Evolutionary conservation across 164 flowering plant species (phyloP), one percentile per base, ranked within the genome.

Genomic region (Magnolia officinalis): DNA sequence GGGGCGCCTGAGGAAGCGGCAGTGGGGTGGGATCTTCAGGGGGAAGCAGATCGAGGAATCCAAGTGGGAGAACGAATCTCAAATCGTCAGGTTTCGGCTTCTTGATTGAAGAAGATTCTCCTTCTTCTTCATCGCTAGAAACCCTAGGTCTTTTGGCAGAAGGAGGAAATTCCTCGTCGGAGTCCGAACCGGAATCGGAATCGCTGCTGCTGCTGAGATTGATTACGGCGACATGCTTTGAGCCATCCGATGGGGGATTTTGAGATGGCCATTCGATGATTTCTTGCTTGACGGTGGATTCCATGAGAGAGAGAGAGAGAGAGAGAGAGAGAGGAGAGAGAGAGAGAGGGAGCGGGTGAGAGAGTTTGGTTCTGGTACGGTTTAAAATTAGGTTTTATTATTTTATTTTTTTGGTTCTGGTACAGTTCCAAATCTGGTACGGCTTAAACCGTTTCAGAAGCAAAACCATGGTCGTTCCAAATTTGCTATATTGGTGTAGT

Each of bases 31-130:
- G 37, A 59, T 58, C 58, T 49, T 23, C 77, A 18, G 79, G 79
- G 1, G 77, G 71, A 14, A 74, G 59, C 11, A 80, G 77, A 71
- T 75, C 83, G 26, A 76, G 72, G 70, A 80, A 76, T 23, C 85
- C 80, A 31, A 61, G 18, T 20, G 87, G 79, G 13, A 75, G 31
- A 31, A 63, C 74, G 0, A 74, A 10, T 13, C 72, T 73, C 16
- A 24, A 68, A 45, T 31, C 64, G 13, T 63, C 71, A 21, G 23
- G 6, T 50, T 76, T 83, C 64, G 50, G 64, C 78, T 70, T 76
- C 78, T 79, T 71, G 20, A 18, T 10, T 4, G 37, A 16, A 50
- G 3, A 6, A 26, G 14, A 16, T 26, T 18, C 66, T n/a, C 18
- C 68, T 16, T 8, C 55, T 18, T 58, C 72, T 18, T 31, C 64